These are phyloP conservation scores for Lyophyllum shimeji DNA, from an alignment of 768 basidiomycete genomes.

Conservation along the genomic window DNA sequence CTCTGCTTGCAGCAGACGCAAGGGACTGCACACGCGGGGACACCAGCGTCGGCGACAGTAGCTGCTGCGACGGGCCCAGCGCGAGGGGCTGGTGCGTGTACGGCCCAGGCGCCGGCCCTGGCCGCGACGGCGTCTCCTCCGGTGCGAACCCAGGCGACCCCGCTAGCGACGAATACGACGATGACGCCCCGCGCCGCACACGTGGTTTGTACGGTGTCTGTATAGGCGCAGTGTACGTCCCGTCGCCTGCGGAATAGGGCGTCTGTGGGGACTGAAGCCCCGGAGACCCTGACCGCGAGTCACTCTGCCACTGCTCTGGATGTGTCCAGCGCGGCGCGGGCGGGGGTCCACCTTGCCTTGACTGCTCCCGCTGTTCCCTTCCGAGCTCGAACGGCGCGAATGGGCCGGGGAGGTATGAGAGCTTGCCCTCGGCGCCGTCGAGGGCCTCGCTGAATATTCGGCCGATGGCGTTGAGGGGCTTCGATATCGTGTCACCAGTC, in stretches of 20 bases:
- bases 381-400: conserved; percentile 69
- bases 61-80: conserved; percentile 48
- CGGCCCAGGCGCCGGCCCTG: conserved; percentile 42
- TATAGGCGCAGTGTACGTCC: conserved; percentile 33
- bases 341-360: conserved; percentile 16
- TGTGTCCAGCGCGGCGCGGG: conserved; percentile 39
- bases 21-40: conserved; percentile 48
- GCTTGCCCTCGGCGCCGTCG: conserved; percentile 66
- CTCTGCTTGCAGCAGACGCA: conserved; percentile 12
- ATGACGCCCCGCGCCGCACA: conserved; percentile 44
- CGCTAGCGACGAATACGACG: conserved; percentile 11
- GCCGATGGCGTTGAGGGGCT: conserved; percentile 86
- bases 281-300: conserved; percentile 13
- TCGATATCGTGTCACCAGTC: conserved; percentile 88
- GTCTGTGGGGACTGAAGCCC: conserved; percentile 21
- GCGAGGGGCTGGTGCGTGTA: conserved; percentile 49
- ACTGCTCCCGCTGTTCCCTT: conserved; percentile 44
- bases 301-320: conserved; percentile 27
- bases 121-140: conserved; percentile 55
- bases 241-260: conserved; percentile 41
- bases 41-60: conserved; percentile 29
- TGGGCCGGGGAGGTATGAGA: conserved; percentile 65
- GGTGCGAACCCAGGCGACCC: conserved; percentile 30
- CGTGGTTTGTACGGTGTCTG: conserved; percentile 79
- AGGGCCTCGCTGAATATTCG: conserved; percentile 86